Evolutionary conservation across 352 stramenopile genomes (phyloP), one percentile per base, ranked within the genome.

Genomic region (Globisporangium splendens): DNA sequence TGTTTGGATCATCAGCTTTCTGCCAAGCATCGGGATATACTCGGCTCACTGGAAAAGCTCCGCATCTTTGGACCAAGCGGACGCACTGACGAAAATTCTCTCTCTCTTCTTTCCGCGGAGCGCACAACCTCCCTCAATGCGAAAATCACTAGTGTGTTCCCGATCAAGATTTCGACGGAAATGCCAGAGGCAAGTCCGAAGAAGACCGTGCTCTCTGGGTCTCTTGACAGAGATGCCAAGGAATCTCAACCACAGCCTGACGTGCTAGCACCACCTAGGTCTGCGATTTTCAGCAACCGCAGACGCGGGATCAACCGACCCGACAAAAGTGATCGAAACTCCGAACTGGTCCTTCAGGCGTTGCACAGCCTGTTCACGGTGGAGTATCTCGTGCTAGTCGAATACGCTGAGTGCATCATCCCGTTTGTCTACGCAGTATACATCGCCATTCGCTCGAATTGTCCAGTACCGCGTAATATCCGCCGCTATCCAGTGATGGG

Each of bases 401-500:
- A 71, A 56, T 71, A 71, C 51, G 54, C 65, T n/a, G 60, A 72
- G 55, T 56, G 56, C 42, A 52, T 65, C 47, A 64, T 62, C 13
- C 61, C 60, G 10, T 53, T 50, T 14, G 28, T 62, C 22, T 62
- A 46, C 42, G 15, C 55, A 20, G 21, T 62, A 13, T 65, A 71
- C 50, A 52, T 42, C 1, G 33, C 52, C 4, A 38, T 51, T 8
- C 38, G 66, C 14, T 43, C 22, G 1, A 44, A 62, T 1, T 22
- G 65, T 1, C 50, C 64, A 68, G 62, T 44, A 46, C 52, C 0
- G 10, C 28, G 31, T 68, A 55, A 31, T 71, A 68, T 17, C 54
- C 59, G 18, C n/a, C 46, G 35, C 38, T 43, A 43, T 43, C 56
- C 13, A 14, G 28, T 1, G 18, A 38, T 1, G 8, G 2, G 5